Percentiles rank a stretch among this genome's conserved stretches.
phyloP scores from a whole-genome alignment of 208 protist species.

The Trypanosomatidae sp. region DNA sequence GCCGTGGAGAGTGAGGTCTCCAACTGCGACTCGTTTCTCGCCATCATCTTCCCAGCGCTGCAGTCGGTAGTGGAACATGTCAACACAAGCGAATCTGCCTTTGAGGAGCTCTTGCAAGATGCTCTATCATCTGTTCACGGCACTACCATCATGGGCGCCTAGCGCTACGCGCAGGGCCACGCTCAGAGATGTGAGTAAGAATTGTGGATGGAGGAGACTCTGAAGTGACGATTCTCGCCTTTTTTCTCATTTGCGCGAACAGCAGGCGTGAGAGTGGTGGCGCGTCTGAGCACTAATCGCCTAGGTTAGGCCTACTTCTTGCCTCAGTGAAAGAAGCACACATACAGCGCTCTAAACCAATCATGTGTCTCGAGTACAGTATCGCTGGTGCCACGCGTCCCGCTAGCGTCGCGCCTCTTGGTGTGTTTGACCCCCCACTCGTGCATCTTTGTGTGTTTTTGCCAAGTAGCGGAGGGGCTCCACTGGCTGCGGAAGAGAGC shows the following conservation, averaged over 20 bases:
- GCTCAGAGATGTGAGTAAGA: conserved; percentile 1
- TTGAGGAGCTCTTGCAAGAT: conserved; percentile 46
- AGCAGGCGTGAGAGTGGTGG: neutral
- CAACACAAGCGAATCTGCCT: conserved; percentile 13
- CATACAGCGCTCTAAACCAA: neutral
- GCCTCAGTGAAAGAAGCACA: neutral
- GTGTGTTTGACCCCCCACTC: neutral
- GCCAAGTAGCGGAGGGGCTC: neutral
- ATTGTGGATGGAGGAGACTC: neutral
- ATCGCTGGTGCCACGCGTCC: neutral
- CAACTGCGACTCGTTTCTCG: conserved; percentile 17
- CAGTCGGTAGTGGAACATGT: conserved; percentile 8
- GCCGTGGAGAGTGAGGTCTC: conserved; percentile 17
- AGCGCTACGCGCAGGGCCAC: neutral
- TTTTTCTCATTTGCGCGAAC: neutral
- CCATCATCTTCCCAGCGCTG: conserved; percentile 25
- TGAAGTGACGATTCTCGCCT: neutral
- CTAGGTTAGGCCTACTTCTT: neutral
- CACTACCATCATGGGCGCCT: conserved; percentile 29
- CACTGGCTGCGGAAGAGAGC: neutral
- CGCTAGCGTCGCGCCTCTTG: neutral
- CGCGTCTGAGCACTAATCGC: neutral
- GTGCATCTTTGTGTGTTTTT: neutral
- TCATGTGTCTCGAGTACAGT: no score
- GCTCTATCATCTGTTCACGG: conserved; percentile 33